Evolutionary conservation across 2,329 filamentous ascomycete species (phyloP).

Genomic region (Penicillium frequentans): DNA sequence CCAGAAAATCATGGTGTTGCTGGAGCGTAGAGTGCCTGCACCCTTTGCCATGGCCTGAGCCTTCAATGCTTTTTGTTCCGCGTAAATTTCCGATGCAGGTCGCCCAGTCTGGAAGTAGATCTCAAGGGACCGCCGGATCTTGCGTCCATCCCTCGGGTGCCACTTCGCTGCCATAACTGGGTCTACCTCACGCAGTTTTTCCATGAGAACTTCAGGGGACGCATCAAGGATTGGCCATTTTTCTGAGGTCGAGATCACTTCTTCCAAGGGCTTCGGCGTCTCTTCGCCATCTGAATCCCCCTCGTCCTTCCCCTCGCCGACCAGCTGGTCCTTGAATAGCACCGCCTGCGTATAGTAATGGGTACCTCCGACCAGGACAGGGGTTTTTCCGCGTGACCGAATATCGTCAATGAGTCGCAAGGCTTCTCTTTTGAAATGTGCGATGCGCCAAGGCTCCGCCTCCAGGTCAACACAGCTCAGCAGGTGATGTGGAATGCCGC

Average conservation of each 20-base stretch:
- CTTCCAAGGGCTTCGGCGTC: constrained; percentile 22
- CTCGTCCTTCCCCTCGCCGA: constrained; percentile 38
- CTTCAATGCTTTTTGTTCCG: constrained; percentile 61
- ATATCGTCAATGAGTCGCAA: constrained; percentile 73
- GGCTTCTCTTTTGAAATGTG: constrained; percentile 72
- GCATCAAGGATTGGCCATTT: constrained; percentile 71
- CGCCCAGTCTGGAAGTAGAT: constrained; percentile 83
- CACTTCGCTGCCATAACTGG: constrained; percentile 85
- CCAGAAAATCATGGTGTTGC: constrained; percentile 75
- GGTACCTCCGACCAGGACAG: constrained; percentile 89
- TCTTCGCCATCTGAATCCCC: constrained; percentile 22
- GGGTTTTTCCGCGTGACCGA: constrained; percentile 71
- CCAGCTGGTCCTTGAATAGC: constrained; percentile 72
- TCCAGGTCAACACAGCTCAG: constrained; percentile 74
- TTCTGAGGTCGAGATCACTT: constrained; percentile 26
- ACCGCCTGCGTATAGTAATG: constrained; percentile 93
- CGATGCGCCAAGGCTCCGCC: constrained; percentile 80
- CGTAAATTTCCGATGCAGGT: constrained; percentile 82
- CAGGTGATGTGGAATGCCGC: constrained; percentile 83
- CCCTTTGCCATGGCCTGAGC: constrained; percentile 23
- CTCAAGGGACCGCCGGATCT: constrained; percentile 85
- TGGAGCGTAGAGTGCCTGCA: constrained; percentile 48
- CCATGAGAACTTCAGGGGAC: constrained; percentile 69
- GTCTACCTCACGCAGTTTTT: constrained; percentile 75
- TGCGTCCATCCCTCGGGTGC: constrained; percentile 91